Evolutionary conservation across 352 stramenopile genomes (phyloP), one percentile per base, ranked within the genome.

Genomic region (Phytophthora cryptogea): DNA sequence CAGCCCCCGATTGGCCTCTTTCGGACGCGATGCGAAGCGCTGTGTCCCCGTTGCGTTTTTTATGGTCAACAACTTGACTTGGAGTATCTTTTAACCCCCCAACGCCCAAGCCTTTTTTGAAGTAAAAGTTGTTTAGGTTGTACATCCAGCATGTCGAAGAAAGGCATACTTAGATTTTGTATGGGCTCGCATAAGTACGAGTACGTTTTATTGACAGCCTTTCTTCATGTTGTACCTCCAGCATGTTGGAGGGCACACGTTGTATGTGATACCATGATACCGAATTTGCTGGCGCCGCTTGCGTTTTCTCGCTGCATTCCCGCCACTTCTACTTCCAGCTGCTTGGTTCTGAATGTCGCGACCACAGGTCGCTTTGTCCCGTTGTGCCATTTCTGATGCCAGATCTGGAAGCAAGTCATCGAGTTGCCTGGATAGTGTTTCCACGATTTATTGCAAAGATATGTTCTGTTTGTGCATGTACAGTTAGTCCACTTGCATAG

Each of bases 11-110:
- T 32, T 67, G 5, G 6, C 59, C 59, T 20, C 44, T 20, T 9
- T 57, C 45, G n/a, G 51, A 63, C 2, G 59, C 59, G 35, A 67
- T 67, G 32, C 51, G 28, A n/a, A 67, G 32, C 1, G 59, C 51
- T 8, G 51, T 68, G 16, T 68, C 59, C 27, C 44, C 59, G 41
- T 68, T 68, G 4, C 52, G 59, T 5, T 40, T 39, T 7, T 68
- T 68, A n/a, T 58, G 43, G n/a, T 68, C 53, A 28, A 68, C 48
- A 2, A n/a, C 41, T 6, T 23, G 20, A 32, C 20, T 23, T 23
- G 20, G 20, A 17, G 10, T 31, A 13, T 1, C 10, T 17, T 32
- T 17, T 20, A 23, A 23, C 20, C 20, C 20, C 20, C 20, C 20
- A 23, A 23, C 20, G 20, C 20, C 20, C 20, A 23, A 23, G 20